phyloP scores from a whole-genome alignment of 306 rosid species.

The Elaeagnus macrophylla region DNA sequence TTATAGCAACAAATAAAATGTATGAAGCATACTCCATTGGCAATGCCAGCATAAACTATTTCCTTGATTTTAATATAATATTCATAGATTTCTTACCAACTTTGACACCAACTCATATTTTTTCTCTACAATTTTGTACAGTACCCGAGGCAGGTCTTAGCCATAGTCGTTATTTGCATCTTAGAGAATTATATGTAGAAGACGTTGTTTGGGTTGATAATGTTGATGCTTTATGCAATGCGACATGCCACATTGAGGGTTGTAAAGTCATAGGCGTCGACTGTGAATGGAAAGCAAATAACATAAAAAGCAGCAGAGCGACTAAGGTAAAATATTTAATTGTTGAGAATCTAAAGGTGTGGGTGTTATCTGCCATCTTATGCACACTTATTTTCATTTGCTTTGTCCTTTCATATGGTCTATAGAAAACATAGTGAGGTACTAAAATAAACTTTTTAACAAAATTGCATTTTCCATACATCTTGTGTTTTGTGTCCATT shows the following conservation, averaged over 20 bases:
- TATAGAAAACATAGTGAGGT: no score
- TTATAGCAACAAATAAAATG: no score
- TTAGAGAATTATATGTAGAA: slow-evolving; percentile 47
- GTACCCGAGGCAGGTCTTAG: slow-evolving; percentile 52
- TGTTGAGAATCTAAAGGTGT: background rate
- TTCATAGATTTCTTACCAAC: background rate
- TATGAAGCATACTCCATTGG: no score
- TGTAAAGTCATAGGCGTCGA: slow-evolving; percentile 83
- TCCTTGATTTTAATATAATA: background rate
- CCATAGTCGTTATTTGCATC: slow-evolving; percentile 49
- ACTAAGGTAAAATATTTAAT: slow-evolving; percentile 51
- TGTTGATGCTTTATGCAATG: slow-evolving; percentile 47
- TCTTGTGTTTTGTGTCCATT: no score
- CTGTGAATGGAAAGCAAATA: slow-evolving; percentile 98
- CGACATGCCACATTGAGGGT: slow-evolving; percentile 60
- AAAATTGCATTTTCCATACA: no score
- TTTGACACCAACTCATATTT: slow-evolving; percentile 8
- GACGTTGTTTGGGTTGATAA: slow-evolving; percentile 77
- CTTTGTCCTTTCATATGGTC: no score
- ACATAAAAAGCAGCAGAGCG: slow-evolving; percentile 56
- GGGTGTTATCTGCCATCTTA: no score
- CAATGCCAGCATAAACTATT: no score
- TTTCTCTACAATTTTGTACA: slow-evolving; percentile 8
- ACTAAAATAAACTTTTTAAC: no score
- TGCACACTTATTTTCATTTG: no score